Conservation (phyloP, 257 asterid genomes). For the Plantago ovata region DNA sequence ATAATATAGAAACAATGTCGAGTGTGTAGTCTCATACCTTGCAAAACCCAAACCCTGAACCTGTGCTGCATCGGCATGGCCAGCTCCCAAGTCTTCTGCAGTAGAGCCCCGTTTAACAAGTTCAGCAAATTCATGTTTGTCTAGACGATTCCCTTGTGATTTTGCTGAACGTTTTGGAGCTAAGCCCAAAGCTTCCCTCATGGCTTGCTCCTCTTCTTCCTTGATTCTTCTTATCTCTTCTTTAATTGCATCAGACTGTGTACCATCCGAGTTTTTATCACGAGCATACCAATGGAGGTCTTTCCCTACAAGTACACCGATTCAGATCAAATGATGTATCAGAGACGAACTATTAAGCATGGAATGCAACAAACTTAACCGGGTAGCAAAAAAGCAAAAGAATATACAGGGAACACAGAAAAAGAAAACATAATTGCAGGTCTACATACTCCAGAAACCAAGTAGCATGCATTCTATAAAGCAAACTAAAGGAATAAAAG, state of each 20-base stretch:
- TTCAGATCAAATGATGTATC: neutral
- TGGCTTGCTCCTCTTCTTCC: constrained; percentile 98
- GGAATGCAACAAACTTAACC: too few species aligned
- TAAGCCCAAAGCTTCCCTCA: constrained; percentile 96
- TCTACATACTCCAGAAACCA: too few species aligned
- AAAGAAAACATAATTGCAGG: too few species aligned
- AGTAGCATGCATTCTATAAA: too few species aligned
- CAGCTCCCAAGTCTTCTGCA: constrained; percentile 98
- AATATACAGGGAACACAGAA: too few species aligned
- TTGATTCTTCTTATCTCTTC: constrained; percentile 86
- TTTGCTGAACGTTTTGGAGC: constrained; percentile 81
- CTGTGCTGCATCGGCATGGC: constrained; percentile 95
- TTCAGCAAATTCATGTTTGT: constrained; percentile 90
- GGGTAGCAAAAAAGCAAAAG: too few species aligned
- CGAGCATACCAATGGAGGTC: constrained; percentile 92
- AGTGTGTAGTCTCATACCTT: constrained; percentile 41
- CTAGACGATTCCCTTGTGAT: constrained; percentile 68
- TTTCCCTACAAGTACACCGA: constrained; percentile 54
- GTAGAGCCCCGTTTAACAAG: constrained; percentile 92
- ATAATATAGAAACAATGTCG: neutral
- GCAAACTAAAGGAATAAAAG: too few species aligned
- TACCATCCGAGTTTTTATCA: constrained; percentile 50
- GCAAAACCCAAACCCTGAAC: constrained; percentile 90
- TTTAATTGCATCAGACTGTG: constrained; percentile 54
- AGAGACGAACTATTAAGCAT: neutral